Base-by-base conservation (phyloP, 1,284 basidiomycete species). In the Pyrrhoderma lamaoense region DNA sequence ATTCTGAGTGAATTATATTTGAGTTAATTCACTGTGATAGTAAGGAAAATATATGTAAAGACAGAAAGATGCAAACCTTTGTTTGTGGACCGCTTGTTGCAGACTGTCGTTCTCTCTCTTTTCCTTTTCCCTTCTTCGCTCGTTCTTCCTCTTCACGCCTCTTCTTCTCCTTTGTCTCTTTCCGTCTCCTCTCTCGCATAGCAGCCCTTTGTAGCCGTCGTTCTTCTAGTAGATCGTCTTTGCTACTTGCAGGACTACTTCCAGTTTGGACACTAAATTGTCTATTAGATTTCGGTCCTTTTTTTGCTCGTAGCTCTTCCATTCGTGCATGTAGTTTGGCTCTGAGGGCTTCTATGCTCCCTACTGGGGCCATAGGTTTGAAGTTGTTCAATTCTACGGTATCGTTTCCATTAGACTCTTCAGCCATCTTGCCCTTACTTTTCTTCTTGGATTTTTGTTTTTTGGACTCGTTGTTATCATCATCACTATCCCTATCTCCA, bases 111-210 rank as follows among this genome's bases (percentile, higher is more conserved):
- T 70, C 63, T 57, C 74, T 71, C 52, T 70, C 63, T 59, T 61
- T 63, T 58, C 79, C 72, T 45, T 73, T 74, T 51, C 73, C 70
- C 38, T 47, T 50, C 65, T 71, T 74, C 3, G 67, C 67, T 57
- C 67, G 70, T 31, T 64, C 61, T 59, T 76, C 79, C 51, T 80
- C 75, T 63, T 82, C 81, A 47, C 70, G 74, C 55, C 71, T 64
- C 46, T 83, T 82, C 67, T 87, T 87, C 68, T 93, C 91, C 64
- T 77, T 86, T 19, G 88, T 87, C 71, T 89, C 87, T 63, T 85
- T 87, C 63, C 92, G 67, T 58, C 93, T 70, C 54, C 82, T 76
- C 64, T 95, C 93, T 23, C 92, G 75, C 73, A 95, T 76, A 37
- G 84, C 80, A 1, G 85, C 91, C 8, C 90, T 72, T 60, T 88